Conservation (phyloP, 768 basidiomycete species). For the Boletus tomentosulus region DNA sequence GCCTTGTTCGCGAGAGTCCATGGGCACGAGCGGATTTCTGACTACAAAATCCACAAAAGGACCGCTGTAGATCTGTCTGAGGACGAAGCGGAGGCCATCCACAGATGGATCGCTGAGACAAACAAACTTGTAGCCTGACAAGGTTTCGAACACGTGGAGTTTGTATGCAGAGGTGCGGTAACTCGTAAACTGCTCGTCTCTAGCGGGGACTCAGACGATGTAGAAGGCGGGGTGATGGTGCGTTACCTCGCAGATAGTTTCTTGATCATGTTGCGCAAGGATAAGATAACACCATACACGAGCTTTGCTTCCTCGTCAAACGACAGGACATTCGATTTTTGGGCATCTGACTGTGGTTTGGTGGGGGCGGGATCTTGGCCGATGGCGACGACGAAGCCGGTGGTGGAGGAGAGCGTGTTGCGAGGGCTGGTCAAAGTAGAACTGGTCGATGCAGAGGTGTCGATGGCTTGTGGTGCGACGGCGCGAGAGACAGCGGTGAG, state of each 20-base stretch:
- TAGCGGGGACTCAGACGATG: conserved; percentile 23
- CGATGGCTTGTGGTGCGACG: conserved; percentile 37
- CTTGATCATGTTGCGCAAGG: conserved; percentile 90
- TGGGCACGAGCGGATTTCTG: conserved; percentile 79
- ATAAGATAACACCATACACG: conserved; percentile 93
- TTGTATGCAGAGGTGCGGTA: conserved; percentile 92
- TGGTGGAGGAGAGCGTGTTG: conserved; percentile 59
- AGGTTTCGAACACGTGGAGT: conserved; percentile 87
- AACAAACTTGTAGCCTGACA: conserved; percentile 92
- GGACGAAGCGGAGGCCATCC: conserved; percentile 75
- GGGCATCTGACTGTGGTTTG: conserved; percentile 8
- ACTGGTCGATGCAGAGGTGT: conserved; percentile 32
- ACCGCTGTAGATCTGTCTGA: conserved; percentile 89
- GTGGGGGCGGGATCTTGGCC: conserved; percentile 39
- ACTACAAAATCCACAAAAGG: conserved; percentile 94
- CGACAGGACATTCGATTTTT: conserved; percentile 55
- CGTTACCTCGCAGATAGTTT: conserved; percentile 78
- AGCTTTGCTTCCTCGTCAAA: conserved; percentile 98
- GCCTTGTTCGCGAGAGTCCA: conserved; percentile 81
- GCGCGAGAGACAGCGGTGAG: conserved; percentile 78
- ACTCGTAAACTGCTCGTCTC: conserved; percentile 87
- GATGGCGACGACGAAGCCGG: conserved; percentile 67
- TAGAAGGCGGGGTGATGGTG: neutral
- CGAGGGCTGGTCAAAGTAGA: conserved; percentile 53
- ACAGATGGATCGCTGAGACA: conserved; percentile 85